Evolutionary conservation across 345 rosid species (phyloP).

Genomic region (Lumnitzera racemosa): DNA sequence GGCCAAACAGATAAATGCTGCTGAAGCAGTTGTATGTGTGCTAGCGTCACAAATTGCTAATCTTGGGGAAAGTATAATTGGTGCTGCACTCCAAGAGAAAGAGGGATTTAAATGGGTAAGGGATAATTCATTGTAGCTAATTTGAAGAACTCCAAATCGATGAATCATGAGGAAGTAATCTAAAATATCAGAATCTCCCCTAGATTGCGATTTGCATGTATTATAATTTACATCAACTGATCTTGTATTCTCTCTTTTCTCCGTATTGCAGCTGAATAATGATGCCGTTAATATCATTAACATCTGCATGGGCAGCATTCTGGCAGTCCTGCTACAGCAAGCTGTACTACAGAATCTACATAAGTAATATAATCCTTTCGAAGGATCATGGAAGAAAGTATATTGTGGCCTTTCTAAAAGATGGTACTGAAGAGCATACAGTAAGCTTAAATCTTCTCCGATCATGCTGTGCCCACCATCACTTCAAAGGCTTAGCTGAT

Average conservation of each 20-base stretch:
- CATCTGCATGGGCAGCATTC: constrained; percentile 75
- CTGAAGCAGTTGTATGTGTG: constrained; percentile 71
- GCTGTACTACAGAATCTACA: constrained; percentile 32
- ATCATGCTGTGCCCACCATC: too few relatives aligned
- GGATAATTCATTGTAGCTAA: background rate
- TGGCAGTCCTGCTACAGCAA: constrained; percentile 77
- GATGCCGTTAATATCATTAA: constrained; percentile 87
- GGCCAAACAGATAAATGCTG: constrained; percentile 44
- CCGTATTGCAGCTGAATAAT: constrained; percentile 70
- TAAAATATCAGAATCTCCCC: background rate
- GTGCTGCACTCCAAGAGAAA: constrained; percentile 81
- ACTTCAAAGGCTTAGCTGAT: too few relatives aligned
- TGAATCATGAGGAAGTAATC: background rate
- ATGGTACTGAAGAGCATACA: too few relatives aligned
- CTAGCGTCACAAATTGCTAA: constrained; percentile 93
- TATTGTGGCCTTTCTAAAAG: too few relatives aligned
- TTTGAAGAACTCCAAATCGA: background rate
- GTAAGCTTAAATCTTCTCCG: too few relatives aligned
- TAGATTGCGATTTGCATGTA: background rate
- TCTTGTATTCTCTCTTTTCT: constrained; percentile 5
- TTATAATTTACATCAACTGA: background rate
- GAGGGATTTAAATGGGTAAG: constrained; percentile 87
- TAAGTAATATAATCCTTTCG: too few relatives aligned
- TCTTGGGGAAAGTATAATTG: constrained; percentile 87
- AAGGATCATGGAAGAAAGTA: too few relatives aligned